A percentile compares a stretch with the other conserved stretches of the same genome.
These are phyloP conservation scores for Apiotrichum domesticum DNA, from an alignment of 1,284 basidiomycete species.

Conservation along the genomic window DNA sequence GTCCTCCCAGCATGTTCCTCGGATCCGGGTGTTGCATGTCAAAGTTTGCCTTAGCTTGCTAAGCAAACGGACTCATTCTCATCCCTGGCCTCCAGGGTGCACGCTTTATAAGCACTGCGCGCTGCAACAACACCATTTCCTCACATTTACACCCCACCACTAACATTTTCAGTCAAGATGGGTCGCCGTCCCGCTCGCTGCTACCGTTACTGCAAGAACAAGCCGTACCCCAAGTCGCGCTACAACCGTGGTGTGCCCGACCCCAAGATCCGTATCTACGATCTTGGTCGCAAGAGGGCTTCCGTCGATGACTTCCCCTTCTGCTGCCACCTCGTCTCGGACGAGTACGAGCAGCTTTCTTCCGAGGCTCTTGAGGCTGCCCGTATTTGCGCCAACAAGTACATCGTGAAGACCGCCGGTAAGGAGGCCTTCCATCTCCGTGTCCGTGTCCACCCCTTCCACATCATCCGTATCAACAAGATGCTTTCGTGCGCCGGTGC, in stretches of 20 bases:
- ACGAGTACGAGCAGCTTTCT: constrained; percentile 97
- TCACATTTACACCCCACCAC: background rate
- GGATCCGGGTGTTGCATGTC: background rate
- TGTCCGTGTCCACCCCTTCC: constrained; percentile 97
- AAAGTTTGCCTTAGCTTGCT: background rate
- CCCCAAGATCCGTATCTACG: constrained; percentile 90
- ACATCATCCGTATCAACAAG: constrained; percentile 99
- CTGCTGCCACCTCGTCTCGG: constrained; percentile 93
- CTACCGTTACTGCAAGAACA: constrained; percentile 98
- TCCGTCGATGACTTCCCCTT: constrained; percentile 96
- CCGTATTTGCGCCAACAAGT: constrained; percentile 99
- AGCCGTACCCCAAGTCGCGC: constrained; percentile 78
- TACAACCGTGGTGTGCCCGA: constrained; percentile 99
- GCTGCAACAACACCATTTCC: background rate
- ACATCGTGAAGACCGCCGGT: constrained; percentile 95
- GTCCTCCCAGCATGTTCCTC: too few relatives aligned
- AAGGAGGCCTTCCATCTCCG: constrained; percentile 99
- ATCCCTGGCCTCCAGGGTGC: background rate
- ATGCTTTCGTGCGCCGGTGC: constrained; percentile 99
- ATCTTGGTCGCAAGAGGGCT: constrained; percentile 91
- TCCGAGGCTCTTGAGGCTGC: constrained; percentile 96
- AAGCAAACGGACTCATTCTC: background rate
- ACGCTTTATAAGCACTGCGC: background rate
- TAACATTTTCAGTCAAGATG: constrained; percentile 54
- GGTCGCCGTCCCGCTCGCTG: constrained; percentile 93